Base-by-base conservation (phyloP, 1,284 basidiomycete species). In the Pascua guehoae region DNA sequence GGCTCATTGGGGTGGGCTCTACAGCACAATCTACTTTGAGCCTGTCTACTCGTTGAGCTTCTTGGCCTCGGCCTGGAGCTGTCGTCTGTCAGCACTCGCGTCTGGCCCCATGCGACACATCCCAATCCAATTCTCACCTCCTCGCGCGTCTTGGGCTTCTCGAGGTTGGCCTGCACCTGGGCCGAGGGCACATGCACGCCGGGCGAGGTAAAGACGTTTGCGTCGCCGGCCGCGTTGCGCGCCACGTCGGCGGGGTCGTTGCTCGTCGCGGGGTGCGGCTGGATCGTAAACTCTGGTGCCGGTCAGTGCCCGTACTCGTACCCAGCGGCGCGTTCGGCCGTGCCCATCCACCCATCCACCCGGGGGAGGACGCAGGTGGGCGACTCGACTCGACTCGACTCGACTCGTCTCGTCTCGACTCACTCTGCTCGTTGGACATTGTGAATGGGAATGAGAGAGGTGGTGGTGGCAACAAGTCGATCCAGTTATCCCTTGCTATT, bases 181-280 rank as follows among this genome's bases (percentile, higher is more conserved):
- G 65, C 37, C 37, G 58, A 60, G 37, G 70, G 69, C 39, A 77
- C 55, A 57, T 75, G 65, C 12, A 74, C 69, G 36, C 73, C 72
- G 12, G 67, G 71, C 41, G 72, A 67, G 53, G 66, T 71, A 62
- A 70, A 69, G 18, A 71, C 68, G 60, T 75, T 66, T 51, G 73
- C 69, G 18, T 65, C 63, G 38, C 66, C 66, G 17, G 57, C 54
- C 42, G 69, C 64, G 9, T 74, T 62, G 43, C 62, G 56, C 54
- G 66, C 62, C 10, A 75, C 67, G 66, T 77, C 74, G 41, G 72
- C 60, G 8, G 77, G 77, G 69, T 78, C 76, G 63, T 77, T 78
- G 62, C 72, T 74, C 66, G 68, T 78, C 37, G 76, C 77, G 41
- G 76, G 76, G 67, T 79, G 75, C 24, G 78, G 79, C 61, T 76